Evolutionary conservation across 2,329 filamentous ascomycete genomes (phyloP).

Genomic region (Arthrinium puccinioides): DNA sequence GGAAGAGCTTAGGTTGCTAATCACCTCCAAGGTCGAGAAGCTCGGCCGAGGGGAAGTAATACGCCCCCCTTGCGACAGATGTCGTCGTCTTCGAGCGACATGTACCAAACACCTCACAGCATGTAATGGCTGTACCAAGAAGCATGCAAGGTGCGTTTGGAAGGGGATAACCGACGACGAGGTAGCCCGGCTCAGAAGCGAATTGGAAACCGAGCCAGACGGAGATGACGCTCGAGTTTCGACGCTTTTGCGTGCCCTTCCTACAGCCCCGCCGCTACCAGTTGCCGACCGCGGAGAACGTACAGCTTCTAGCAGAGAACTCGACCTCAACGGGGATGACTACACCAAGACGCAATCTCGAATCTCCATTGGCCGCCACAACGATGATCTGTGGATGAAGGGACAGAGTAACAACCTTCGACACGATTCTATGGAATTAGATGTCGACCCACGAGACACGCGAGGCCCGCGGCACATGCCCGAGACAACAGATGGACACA

Average conservation of each 20-base stretch:
- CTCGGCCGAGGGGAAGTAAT: constrained; percentile 68
- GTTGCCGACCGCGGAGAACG: too few species aligned
- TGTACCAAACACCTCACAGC: constrained; percentile 83
- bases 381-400: constrained; percentile 24
- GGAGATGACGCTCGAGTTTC: constrained; percentile 17
- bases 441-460: constrained; percentile 18
- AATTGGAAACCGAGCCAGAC: constrained; percentile 20
- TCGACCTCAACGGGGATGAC: too few species aligned
- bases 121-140: constrained; percentile 81
- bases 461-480: constrained; percentile 10
- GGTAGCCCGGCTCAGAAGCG: constrained; percentile 26
- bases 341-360: too few species aligned
- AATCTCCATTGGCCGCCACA: constrained; percentile 18
- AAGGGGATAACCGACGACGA: constrained; percentile 73
- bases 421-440: constrained; percentile 22
- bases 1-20: constrained; percentile 42
- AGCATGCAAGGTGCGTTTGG: constrained; percentile 86
- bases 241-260: too few species aligned
- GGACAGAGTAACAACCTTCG: constrained; percentile 12
- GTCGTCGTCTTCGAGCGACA: constrained; percentile 69
- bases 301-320: too few species aligned
- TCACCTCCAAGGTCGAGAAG: constrained; percentile 69
- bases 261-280: too few species aligned
- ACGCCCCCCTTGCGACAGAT: constrained; percentile 77
- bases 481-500: constrained; percentile 8